Evolutionary conservation across 164 flowering plant genomes (phyloP), one percentile per base, ranked within the genome.

Genomic region (Stephania cephalantha): DNA sequence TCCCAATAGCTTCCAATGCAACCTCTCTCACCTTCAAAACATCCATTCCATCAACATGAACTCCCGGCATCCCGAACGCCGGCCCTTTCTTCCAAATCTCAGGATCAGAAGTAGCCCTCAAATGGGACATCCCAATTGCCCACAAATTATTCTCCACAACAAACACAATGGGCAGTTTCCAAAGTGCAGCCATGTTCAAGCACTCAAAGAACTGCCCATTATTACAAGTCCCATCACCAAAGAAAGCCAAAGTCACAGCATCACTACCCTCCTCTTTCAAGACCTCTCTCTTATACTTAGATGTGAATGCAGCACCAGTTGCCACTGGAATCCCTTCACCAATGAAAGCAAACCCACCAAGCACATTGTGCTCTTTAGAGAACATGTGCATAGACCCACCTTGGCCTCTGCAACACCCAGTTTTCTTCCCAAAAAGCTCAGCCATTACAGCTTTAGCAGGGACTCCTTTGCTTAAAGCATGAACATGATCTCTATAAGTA

Each of bases 341-440:
- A 58, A 93, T 93, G 77, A 95, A 95, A 0, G 97, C 98, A 76
- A 95, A 95, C n/a, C 98, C 98, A 70, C 98, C 98, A 53, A 94
- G 87, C 72, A 94, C 71, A 75, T 91, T 90, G 79, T 87, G 91
- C 81, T 94, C 97, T 68, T 90, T 92, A 6, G 95, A 89, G 83
- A 94, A 94, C 98, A 94, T 94, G 81, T 94, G 98, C 98, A 94
- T 94, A 4, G 98, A 94, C 13, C 98, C 98, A 69, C 98, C 98
- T 79, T 91, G 98, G 74, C 98, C 98, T 66, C 97, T 79, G 82
- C 95, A 93, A 73, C 97, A 91, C 6, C 98, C 97, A 30, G 98
- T 94, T 68, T 89, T 74, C 86, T 89, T 92, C 45, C 95, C 97
- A 75, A 92, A 94, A 71, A 94, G 93, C 88, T 94, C 98, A 55